These are phyloP conservation scores for Ceratocystis eucalypticola DNA, from an alignment of 2,329 filamentous ascomycete species.

Conservation along the genomic window DNA sequence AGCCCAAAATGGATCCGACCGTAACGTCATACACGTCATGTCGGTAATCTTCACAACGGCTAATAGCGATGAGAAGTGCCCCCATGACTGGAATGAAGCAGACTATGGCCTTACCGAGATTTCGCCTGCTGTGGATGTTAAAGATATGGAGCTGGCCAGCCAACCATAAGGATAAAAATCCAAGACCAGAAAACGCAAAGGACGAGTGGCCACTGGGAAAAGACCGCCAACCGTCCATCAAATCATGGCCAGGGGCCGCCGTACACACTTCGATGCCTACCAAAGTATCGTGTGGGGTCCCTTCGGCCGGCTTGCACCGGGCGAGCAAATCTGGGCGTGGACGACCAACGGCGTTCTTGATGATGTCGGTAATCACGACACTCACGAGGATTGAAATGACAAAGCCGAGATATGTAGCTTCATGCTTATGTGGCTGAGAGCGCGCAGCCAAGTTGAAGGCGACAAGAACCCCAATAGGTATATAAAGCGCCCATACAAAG, in stretches of 20 bases:
- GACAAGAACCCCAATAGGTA: conserved; percentile 56
- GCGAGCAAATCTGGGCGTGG: conserved; percentile 51
- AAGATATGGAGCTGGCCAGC: conserved; percentile 53
- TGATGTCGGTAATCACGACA: conserved; percentile 70
- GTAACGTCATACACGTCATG: conserved; percentile 60
- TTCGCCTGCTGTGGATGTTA: conserved; percentile 31
- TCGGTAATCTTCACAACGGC: conserved; percentile 54
- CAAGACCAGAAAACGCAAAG: conserved; percentile 66
- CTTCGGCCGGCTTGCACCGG: conserved; percentile 59
- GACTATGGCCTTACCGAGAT: conserved; percentile 42
- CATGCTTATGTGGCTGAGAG: conserved; percentile 61
- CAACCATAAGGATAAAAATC: conserved; percentile 58
- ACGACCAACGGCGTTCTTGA: conserved; percentile 78
- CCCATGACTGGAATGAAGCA: conserved; percentile 47
- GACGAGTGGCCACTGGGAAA: conserved; percentile 72
- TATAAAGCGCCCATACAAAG: conserved; percentile 61
- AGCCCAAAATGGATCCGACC: conserved; percentile 46
- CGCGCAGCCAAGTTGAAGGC: conserved; percentile 49
- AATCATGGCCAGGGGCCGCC: conserved; percentile 49
- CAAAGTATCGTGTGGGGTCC: conserved; percentile 37
- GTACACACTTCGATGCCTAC: conserved; percentile 61
- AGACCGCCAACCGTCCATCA: conserved; percentile 74
- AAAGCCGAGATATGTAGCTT: conserved; percentile 73
- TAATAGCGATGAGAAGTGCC: conserved; percentile 55
- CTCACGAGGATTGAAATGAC: conserved; percentile 63